These are phyloP conservation scores for Aureobasidium subglaciale DNA, from an alignment of 2,329 filamentous ascomycete species.

Conservation along the genomic window DNA sequence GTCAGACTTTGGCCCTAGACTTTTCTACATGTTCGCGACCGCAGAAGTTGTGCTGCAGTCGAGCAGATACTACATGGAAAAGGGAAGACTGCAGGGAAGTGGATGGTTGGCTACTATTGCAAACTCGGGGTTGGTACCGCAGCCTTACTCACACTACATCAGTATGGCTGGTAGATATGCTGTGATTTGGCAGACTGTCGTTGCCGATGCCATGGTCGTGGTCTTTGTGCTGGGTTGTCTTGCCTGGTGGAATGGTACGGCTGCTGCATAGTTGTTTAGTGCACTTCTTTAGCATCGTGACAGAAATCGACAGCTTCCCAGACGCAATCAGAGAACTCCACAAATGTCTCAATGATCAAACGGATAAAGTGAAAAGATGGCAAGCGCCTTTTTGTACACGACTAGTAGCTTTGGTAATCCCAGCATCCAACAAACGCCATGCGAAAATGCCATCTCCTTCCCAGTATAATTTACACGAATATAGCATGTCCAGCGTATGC, in stretches of 20 bases:
- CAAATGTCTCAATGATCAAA: neutral
- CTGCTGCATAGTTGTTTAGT: neutral
- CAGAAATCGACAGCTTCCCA: neutral
- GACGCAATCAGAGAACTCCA: too few species aligned
- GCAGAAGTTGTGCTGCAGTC: constrained; percentile 67
- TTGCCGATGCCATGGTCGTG: constrained; percentile 66
- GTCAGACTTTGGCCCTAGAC: constrained; percentile 42
- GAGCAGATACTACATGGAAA: constrained; percentile 63
- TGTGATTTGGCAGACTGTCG: constrained; percentile 64
- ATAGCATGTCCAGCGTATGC: too few species aligned
- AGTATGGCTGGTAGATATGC: constrained; percentile 57
- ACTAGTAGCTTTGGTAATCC: neutral
- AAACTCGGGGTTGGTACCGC: constrained; percentile 54
- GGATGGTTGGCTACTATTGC: constrained; percentile 59
- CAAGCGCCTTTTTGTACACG: constrained; percentile 1
- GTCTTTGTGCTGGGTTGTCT: constrained; percentile 65
- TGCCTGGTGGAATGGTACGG: constrained; percentile 41
- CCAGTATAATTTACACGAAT: neutral
- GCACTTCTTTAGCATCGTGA: neutral
- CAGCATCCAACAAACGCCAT: constrained; percentile 4
- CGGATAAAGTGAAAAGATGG: neutral
- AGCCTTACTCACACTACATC: constrained; percentile 55
- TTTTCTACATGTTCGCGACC: constrained; percentile 77
- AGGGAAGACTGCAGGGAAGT: constrained; percentile 48
- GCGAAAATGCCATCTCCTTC: neutral